A percentile compares a stretch with the other conserved stretches of the same genome.
These are phyloP conservation scores for Lipomyces chichibuensis DNA, from an alignment of 805 yeast species.

Conservation along the genomic window DNA sequence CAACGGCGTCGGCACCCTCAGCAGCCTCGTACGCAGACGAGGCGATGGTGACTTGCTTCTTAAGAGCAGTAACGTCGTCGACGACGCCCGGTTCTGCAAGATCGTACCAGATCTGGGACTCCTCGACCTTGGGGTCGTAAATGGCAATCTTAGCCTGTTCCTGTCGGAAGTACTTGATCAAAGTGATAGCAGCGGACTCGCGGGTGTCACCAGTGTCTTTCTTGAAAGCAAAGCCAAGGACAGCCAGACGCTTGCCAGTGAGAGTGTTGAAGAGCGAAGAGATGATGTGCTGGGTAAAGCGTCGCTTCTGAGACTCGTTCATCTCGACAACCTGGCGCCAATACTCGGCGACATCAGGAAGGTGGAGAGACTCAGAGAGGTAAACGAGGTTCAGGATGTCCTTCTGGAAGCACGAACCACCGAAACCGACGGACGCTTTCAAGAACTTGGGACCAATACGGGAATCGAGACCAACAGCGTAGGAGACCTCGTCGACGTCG, in stretches of 20 bases:
- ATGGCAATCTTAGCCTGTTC: constrained; percentile 41
- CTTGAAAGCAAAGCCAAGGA: constrained; percentile 43
- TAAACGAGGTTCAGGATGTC: constrained; percentile 41
- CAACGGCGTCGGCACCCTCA: constrained; percentile 40
- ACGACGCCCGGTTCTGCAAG: constrained; percentile 37
- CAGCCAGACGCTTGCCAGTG: constrained; percentile 40
- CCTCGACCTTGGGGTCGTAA: constrained; percentile 43
- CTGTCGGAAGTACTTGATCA: constrained; percentile 39
- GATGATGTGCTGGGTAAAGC: constrained; percentile 41
- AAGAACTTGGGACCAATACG: constrained; percentile 43
- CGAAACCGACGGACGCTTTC: constrained; percentile 43
- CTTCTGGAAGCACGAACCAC: constrained; percentile 43
- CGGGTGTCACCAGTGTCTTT: constrained; percentile 43
- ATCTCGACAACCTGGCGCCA: constrained; percentile 42
- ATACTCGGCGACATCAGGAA: constrained; percentile 42
- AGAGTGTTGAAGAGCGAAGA: constrained; percentile 40
- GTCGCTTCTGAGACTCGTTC: constrained; percentile 42
- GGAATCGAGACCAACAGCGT: constrained; percentile 41
- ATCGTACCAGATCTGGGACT: constrained; percentile 39
- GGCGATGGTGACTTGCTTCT: constrained; percentile 36
- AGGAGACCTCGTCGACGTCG: constrained; percentile 42
- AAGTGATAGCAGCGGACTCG: constrained; percentile 42
- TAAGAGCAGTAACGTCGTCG: constrained; percentile 29
- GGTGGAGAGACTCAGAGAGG: constrained; percentile 41
- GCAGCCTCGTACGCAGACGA: constrained; percentile 41